These are phyloP conservation scores for Phytophthora boehmeriae DNA, from an alignment of 352 stramenopile genomes.

Conservation along the genomic window DNA sequence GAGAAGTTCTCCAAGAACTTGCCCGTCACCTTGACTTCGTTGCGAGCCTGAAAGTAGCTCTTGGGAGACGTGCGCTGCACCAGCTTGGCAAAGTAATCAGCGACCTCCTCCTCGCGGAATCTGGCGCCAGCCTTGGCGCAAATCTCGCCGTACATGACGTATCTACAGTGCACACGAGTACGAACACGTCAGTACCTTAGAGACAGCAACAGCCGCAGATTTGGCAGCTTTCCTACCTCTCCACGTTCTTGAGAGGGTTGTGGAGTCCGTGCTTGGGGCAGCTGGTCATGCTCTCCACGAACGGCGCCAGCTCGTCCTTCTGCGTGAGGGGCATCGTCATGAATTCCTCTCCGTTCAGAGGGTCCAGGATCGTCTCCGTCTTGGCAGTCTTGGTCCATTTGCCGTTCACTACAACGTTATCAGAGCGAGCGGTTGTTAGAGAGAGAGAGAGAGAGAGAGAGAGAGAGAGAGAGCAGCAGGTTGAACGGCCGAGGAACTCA, in stretches of 20 bases:
- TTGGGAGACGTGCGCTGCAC: conserved; percentile 98
- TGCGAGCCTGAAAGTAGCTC: conserved; percentile 94
- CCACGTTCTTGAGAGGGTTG: conserved; percentile 98
- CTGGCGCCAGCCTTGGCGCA: conserved; percentile 83
- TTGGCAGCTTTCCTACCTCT: conserved; percentile 78
- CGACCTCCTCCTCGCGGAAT: conserved; percentile 89
- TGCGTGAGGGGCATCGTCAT: conserved; percentile 94
- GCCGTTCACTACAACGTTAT: conserved; percentile 72
- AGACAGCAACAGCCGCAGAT: neutral
- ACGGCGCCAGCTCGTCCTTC: conserved; percentile 88
- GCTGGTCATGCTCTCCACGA: conserved; percentile 91
- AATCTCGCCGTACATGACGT: conserved; percentile 79
- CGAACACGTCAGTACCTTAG: neutral
- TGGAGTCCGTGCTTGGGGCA: conserved; percentile 97
- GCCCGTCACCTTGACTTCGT: conserved; percentile 93
- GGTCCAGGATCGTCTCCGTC: conserved; percentile 91
- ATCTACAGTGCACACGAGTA: conserved; percentile 18
- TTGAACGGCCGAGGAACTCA: too few species aligned
- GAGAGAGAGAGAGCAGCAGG: too few species aligned
- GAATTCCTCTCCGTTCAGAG: conserved; percentile 94
- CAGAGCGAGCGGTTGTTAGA: neutral
- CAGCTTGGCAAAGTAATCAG: conserved; percentile 95
- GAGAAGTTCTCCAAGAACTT: conserved; percentile 98
- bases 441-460: too few species aligned
- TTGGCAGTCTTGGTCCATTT: conserved; percentile 83